phyloP scores from a whole-genome alignment of 768 basidiomycete genomes.

The Kwoniella dendrophila region DNA sequence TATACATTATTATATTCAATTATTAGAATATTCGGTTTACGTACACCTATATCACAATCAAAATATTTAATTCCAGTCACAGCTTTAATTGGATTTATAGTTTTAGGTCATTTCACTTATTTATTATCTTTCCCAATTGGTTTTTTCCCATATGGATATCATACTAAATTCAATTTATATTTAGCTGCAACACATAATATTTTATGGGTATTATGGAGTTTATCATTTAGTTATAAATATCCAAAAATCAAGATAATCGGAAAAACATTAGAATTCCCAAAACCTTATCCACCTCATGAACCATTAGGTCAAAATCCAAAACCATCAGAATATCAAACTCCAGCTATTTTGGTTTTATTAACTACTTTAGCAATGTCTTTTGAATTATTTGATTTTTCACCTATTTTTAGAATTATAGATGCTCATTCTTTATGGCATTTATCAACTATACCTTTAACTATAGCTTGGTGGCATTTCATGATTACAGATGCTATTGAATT shows the following conservation, averaged over 20 bases:
- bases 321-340: conserved; percentile 36
- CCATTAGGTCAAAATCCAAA: conserved; percentile 27
- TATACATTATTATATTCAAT: conserved; percentile 76
- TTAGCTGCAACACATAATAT: conserved; percentile 77
- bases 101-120: conserved; percentile 78
- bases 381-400: conserved; percentile 90
- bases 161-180: conserved; percentile 78
- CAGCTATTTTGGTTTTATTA: conserved; percentile 62
- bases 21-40: conserved; percentile 76
- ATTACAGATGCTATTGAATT: conserved; percentile 38
- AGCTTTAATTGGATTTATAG: conserved; percentile 60
- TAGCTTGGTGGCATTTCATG: conserved; percentile 80
- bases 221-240: conserved; percentile 58
- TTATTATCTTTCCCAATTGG: conserved; percentile 74
- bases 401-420: conserved; percentile 73
- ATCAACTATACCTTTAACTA: conserved; percentile 73
- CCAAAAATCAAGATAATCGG: conserved; percentile 59
- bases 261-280: conserved; percentile 55
- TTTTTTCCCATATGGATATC: conserved; percentile 79
- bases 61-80: conserved; percentile 26
- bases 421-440: conserved; percentile 94
- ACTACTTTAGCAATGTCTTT: conserved; percentile 75
- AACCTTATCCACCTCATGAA: conserved; percentile 58
- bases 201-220: conserved; percentile 75
- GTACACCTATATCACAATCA: conserved; percentile 56